Evolutionary conservation across 2,329 filamentous ascomycete species (phyloP).

Genomic region (Coniochaeta ligniaria): DNA sequence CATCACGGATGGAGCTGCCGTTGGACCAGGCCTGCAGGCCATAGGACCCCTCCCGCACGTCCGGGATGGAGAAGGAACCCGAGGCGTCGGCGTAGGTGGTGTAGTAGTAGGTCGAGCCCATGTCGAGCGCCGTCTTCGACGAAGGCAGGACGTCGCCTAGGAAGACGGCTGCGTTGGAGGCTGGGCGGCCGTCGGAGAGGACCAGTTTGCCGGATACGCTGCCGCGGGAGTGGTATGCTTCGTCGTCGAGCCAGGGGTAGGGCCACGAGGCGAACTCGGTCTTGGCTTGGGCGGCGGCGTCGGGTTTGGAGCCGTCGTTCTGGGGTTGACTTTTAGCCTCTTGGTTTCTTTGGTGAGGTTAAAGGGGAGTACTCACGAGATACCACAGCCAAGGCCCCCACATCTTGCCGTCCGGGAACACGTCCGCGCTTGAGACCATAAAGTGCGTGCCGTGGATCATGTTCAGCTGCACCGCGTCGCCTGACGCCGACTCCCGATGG

Average conservation of each 20-base stretch:
- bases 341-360: neutral
- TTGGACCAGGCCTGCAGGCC: slow-evolving; percentile 43
- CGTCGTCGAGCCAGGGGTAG: slow-evolving; percentile 39
- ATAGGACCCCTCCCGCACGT: slow-evolving; percentile 36
- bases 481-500: slow-evolving; percentile 40
- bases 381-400: slow-evolving; percentile 38
- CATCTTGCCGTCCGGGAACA: slow-evolving; percentile 29
- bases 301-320: slow-evolving; percentile 37
- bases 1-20: slow-evolving; percentile 33
- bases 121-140: slow-evolving; percentile 35
- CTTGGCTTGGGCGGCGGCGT: slow-evolving; percentile 29
- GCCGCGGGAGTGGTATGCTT: slow-evolving; percentile 39
- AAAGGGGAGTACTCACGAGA: slow-evolving; percentile 15
- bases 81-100: slow-evolving; percentile 33
- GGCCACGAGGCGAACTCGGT: slow-evolving; percentile 37
- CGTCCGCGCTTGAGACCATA: slow-evolving; percentile 25
- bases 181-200: slow-evolving; percentile 39
- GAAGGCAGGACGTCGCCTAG: slow-evolving; percentile 36
- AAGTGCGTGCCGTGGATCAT: slow-evolving; percentile 47
- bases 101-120: slow-evolving; percentile 42
- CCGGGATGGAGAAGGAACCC: slow-evolving; percentile 33
- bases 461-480: slow-evolving; percentile 44
- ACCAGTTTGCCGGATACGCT: slow-evolving; percentile 33
- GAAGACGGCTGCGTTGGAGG: slow-evolving; percentile 39
- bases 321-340: slow-evolving; percentile 8